Evolutionary conservation across 371 early-diverging fungal genomes (phyloP).

Genomic region (Lichtheimia ramosa): DNA sequence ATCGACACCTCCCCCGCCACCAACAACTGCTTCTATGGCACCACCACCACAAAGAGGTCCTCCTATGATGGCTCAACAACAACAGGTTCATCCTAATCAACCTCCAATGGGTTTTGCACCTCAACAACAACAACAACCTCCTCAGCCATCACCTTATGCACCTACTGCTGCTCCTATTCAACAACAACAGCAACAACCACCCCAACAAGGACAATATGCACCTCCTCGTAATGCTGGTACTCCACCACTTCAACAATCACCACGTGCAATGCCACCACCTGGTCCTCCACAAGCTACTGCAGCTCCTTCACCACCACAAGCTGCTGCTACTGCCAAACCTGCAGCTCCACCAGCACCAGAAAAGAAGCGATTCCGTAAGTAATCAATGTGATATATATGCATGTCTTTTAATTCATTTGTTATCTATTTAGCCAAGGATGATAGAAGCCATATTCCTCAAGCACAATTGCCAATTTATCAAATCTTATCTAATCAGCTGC

Average conservation of each 20-base stretch:
- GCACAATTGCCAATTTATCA: constrained; percentile 61
- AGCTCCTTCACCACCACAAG: neutral
- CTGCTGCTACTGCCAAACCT: constrained; percentile 16
- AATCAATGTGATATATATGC: neutral
- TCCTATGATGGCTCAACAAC: neutral
- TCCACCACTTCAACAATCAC: neutral
- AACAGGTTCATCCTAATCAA: constrained; percentile 2
- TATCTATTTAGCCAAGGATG: constrained; percentile 60
- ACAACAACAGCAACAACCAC: constrained; percentile 1
- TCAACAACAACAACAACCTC: constrained; percentile 5
- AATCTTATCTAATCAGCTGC: constrained; percentile 47
- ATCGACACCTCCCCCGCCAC: constrained; percentile 2
- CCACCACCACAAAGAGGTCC: constrained; percentile 6
- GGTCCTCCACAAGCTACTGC: constrained; percentile 1
- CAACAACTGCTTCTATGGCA: constrained; percentile 6
- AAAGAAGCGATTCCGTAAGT: constrained; percentile 28
- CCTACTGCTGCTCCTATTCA: neutral
- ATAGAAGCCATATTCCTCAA: constrained; percentile 77
- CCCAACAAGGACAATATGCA: neutral
- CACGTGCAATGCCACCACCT: constrained; percentile 6
- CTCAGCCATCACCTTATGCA: constrained; percentile 6
- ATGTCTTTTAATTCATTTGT: neutral
- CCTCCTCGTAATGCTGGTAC: neutral
- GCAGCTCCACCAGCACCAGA: constrained; percentile 19
- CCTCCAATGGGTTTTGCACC: neutral